Evolutionary conservation across 2,329 filamentous ascomycete species (phyloP).

Genomic region (Colletotrichum limetticola): DNA sequence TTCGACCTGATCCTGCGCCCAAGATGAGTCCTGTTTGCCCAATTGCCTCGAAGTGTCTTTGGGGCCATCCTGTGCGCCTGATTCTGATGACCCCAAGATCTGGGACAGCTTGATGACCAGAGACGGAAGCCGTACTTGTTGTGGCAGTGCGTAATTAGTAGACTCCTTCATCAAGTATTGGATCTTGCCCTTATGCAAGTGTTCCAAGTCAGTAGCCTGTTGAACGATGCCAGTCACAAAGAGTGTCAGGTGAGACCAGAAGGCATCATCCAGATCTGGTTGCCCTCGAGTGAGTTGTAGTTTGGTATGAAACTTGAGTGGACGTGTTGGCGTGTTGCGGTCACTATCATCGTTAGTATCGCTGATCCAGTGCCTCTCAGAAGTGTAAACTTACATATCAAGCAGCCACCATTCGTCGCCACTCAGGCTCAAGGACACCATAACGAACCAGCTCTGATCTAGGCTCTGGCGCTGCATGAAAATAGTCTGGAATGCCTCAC

Average conservation of each 20-base stretch:
- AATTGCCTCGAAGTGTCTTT: constrained; percentile 36
- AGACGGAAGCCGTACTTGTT: constrained; percentile 58
- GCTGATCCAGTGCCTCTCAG: neutral
- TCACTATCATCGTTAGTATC: constrained; percentile 39
- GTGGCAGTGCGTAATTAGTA: constrained; percentile 51
- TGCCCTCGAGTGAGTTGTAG: constrained; percentile 57
- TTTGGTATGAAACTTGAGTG: constrained; percentile 37
- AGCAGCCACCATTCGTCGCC: constrained; percentile 86
- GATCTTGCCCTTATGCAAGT: constrained; percentile 57
- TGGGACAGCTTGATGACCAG: constrained; percentile 62
- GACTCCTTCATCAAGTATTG: constrained; percentile 49
- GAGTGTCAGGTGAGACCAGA: constrained; percentile 63
- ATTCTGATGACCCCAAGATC: constrained; percentile 37
- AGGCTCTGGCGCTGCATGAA: constrained; percentile 81
- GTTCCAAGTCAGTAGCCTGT: constrained; percentile 60
- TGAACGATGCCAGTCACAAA: constrained; percentile 63
- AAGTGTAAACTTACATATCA: constrained; percentile 61
- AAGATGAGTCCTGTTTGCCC: constrained; percentile 46
- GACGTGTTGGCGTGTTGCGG: constrained; percentile 39
- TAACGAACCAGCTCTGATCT: constrained; percentile 77
- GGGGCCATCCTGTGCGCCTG: neutral
- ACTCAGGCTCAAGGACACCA: constrained; percentile 74
- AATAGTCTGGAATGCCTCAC: constrained; percentile 70
- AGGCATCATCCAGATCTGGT: constrained; percentile 57
- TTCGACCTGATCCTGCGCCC: constrained; percentile 69